Base-by-base conservation (phyloP, 1,139 yeast species). In the Hyphopichia khmerensis region DNA sequence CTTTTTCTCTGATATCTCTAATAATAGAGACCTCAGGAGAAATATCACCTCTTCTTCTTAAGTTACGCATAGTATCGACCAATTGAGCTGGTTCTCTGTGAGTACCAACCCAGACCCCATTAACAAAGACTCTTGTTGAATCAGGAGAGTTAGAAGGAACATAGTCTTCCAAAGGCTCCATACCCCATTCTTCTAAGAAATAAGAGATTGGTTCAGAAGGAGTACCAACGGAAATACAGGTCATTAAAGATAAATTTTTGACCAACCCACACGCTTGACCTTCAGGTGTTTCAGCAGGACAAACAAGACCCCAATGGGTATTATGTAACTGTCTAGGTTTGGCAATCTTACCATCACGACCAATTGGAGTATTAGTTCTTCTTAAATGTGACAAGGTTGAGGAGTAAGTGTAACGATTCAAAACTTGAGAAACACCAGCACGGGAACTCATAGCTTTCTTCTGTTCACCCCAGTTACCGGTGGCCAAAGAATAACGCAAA, bases 381-480 rank as follows among this genome's bases (percentile, higher is more conserved):
- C 99, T 83, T 70, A 95, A 84, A 76, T 95, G 99, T 44, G 99
- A 93, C 57, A 93, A 76, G 4, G 99, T 93, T 16, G 99, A 93
- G 9, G 98, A 89, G 65, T 93, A 95, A 8, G 99, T 95, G 69
- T 93, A 95, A 72, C 99, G 83, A 67, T 95, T 95, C 68, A 95
- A 79, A 53, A 95, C 99, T 75, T 95, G 99, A 15, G 99, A 93
- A 41, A 95, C 99, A 79, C 99, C 99, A 9, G 99, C 99, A 68
- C 96, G 85, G 18, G 97, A 85, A 48, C 95, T 84, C 99, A 95
- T 93, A 18, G 98, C 98, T 69, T 93, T 95, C 84, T 91, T 93
- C 66, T 93, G 99, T 69, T 95, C 99, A 72, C 99, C 99, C 99
- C 99, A 93, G 71, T 95, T 93, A 75, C 99, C 99, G 15, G 99